A percentile compares a stretch with the other conserved stretches of the same genome.
Conservation (phyloP, 495 filamentous ascomycete genomes). For the Aspergillus sclerotioniger region DNA sequence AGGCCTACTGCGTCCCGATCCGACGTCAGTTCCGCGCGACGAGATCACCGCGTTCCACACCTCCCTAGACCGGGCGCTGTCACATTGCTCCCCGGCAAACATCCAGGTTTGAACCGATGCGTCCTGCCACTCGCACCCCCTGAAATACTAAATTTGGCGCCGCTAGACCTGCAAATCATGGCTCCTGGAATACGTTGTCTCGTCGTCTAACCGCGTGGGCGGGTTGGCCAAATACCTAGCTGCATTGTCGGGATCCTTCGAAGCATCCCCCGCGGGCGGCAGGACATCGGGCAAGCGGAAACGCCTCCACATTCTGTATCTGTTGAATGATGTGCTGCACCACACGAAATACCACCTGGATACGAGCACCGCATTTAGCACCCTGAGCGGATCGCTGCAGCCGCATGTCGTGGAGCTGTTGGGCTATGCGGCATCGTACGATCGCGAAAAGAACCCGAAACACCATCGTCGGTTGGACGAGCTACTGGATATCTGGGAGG, state of each 20-base stretch:
- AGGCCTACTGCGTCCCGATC: constrained; percentile 73
- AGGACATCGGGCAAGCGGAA: constrained; percentile 62
- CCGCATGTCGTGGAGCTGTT: constrained; percentile 61
- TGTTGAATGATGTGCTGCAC: constrained; percentile 81
- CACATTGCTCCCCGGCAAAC: constrained; percentile 76
- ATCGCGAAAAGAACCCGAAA: constrained; percentile 55
- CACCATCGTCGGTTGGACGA: constrained; percentile 63
- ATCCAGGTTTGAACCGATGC: constrained; percentile 84
- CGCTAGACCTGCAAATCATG: constrained; percentile 87
- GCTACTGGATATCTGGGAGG: constrained; percentile 72
- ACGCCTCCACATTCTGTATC: constrained; percentile 75
- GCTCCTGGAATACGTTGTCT: constrained; percentile 69
- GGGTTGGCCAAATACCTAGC: constrained; percentile 75
- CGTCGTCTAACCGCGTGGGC: constrained; percentile 62
- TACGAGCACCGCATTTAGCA: constrained; percentile 41
- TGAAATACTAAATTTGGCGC: constrained; percentile 54
- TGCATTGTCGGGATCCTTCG: constrained; percentile 62
- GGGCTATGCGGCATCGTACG: constrained; percentile 58
- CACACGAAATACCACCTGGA: constrained; percentile 63
- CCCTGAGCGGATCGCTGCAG: constrained; percentile 60
- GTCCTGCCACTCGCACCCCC: constrained; percentile 34
- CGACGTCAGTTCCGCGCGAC: constrained; percentile 63
- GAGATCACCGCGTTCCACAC: constrained; percentile 71
- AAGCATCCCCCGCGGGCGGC: constrained; percentile 18
- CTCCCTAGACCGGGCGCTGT: constrained; percentile 63